Percentiles rank a stretch among this genome's conserved stretches.
phyloP scores from a whole-genome alignment of 148 eudicot species.

The Amaranthus palmeri region DNA sequence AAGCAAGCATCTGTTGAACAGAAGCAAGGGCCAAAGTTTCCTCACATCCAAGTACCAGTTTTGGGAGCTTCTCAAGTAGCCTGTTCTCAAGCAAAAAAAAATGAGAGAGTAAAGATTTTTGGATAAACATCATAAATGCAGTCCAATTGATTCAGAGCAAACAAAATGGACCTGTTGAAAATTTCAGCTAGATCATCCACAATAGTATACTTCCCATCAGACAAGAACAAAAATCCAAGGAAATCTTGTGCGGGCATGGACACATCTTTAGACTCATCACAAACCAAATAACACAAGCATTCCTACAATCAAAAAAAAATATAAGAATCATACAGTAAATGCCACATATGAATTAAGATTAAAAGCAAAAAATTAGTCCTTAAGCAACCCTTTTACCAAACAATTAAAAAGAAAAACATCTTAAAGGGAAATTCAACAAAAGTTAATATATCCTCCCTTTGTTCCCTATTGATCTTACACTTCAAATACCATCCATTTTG shows the following conservation, averaged over 20 bases:
- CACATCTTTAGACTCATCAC: constrained; percentile 76
- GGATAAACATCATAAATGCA: constrained; percentile 2
- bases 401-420: background rate
- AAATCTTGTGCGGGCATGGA: constrained; percentile 63
- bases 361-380: background rate
- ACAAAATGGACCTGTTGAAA: constrained; percentile 55
- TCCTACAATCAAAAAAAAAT: constrained; percentile 46
- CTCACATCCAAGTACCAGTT: constrained; percentile 74
- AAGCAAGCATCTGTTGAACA: constrained; percentile 72
- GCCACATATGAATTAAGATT: background rate
- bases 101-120: constrained; percentile 1
- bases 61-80: constrained; percentile 82
- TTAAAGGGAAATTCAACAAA: background rate
- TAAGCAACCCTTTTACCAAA: background rate
- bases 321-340: constrained; percentile 3
- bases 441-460: background rate
- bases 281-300: constrained; percentile 67
- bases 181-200: constrained; percentile 58
- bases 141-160: background rate
- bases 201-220: constrained; percentile 40
- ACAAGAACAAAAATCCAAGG: constrained; percentile 47
- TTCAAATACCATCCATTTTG: background rate
- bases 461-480: no score
- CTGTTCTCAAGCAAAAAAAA: constrained; percentile 32
- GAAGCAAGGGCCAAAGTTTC: constrained; percentile 66